Evolutionary conservation across 805 yeast genomes (phyloP).

Genomic region (Yarrowia hollandica): DNA sequence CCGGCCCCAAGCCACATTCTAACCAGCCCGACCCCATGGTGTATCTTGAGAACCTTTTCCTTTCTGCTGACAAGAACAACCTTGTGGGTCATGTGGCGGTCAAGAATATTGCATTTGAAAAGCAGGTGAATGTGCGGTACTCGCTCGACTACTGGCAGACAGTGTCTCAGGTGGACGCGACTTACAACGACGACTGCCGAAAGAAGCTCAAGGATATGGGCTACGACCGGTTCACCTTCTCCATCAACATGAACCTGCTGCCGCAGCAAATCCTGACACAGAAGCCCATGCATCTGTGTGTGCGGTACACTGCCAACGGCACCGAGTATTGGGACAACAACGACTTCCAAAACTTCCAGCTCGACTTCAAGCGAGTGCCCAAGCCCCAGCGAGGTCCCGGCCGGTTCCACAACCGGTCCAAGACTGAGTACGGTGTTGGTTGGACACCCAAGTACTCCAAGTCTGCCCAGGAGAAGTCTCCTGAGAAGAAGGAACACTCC

Average conservation of each 20-base stretch:
- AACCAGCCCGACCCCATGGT: slow-evolving; percentile 45
- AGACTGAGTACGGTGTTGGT: slow-evolving; percentile 26
- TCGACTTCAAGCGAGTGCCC: slow-evolving; percentile 45
- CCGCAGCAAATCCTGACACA: slow-evolving; percentile 38
- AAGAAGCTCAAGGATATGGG: slow-evolving; percentile 37
- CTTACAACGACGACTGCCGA: slow-evolving; percentile 54
- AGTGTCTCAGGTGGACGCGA: slow-evolving; percentile 64
- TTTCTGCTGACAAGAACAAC: slow-evolving; percentile 57
- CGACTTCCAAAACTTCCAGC: slow-evolving; percentile 54
- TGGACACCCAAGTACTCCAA: slow-evolving; percentile 18
- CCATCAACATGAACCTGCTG: slow-evolving; percentile 46
- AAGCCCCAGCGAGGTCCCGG: slow-evolving; percentile 29
- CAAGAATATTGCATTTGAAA: slow-evolving; percentile 67
- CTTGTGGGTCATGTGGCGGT: slow-evolving; percentile 78
- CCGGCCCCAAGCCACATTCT: slow-evolving; percentile 29
- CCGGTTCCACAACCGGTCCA: slow-evolving; percentile 27
- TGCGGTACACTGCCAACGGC: slow-evolving; percentile 52
- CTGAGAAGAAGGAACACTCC: slow-evolving; percentile 33
- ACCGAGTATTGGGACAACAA: slow-evolving; percentile 81
- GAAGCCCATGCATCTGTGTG: slow-evolving; percentile 52
- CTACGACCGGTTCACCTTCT: slow-evolving; percentile 69
- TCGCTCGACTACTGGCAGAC: slow-evolving; percentile 80
- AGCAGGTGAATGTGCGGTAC: slow-evolving; percentile 68
- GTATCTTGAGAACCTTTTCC: slow-evolving; percentile 63
- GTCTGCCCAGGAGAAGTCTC: slow-evolving; percentile 31